Base-by-base conservation (phyloP, 2,329 filamentous ascomycete species). In the Sporothrix globosa region DNA sequence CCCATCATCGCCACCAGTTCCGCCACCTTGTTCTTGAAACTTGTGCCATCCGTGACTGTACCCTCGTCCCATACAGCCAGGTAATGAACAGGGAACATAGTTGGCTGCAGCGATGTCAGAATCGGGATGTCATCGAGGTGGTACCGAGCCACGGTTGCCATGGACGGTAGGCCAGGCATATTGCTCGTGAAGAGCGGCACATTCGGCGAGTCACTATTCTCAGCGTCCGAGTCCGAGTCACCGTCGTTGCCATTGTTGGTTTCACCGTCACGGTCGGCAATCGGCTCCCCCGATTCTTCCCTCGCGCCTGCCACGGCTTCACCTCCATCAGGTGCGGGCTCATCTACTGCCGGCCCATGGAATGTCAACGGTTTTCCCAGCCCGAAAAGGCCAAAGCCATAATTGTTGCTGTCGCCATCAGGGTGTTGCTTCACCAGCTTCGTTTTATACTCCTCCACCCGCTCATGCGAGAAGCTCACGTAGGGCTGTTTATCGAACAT, bases 1-100 rank as follows among this genome's bases (percentile, higher is more conserved):
- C 91, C 91, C 58, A 92, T 78, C 13, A 87, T 86, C 3, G 90
- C 89, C 3, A 89, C 86, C 67, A 93, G 77, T 75, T 93, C 90
- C 1, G 88, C 90, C 71, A 93, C 84, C 48, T 84, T 82, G 0
- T 86, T 85, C 76, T 90, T 91, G 46, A 91, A 78, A 0, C 83
- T 83, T 5, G 80, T 78, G 21, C 81, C 78, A 65, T 88, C 82
- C 14, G 79, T 77, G 2, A 91, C 79, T 46, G 81, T 79, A 61
- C 85, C 83, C 1, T 80, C 76, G 0, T 87, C 81, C 91, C 91
- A 93, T 2, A 81, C 81, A 2, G 86, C 81, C 10, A 92, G 80
- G 76, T 90, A 82, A 69, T 84, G 77, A 2, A 80, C 81, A 70
- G 81, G 77, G 71, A 84, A 84, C 46, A 83, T 76, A 4, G 77